A percentile compares a stretch with the other conserved stretches of the same genome.
Conservation (phyloP, 108 stramenopile species). For the Parmales sp. region DNA sequence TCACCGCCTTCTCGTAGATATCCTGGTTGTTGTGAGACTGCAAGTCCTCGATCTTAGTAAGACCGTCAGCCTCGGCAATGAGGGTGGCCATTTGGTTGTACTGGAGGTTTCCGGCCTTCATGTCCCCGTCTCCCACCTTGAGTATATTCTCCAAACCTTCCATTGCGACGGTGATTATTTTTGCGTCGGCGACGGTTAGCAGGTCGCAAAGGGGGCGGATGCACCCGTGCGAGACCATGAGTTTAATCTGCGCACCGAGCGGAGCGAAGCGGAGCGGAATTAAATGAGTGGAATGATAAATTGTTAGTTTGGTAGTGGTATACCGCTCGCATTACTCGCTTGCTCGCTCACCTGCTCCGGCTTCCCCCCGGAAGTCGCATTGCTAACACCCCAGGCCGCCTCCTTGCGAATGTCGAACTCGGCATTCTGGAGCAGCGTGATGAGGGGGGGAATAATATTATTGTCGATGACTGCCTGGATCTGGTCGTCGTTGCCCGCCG, state of each 20-base stretch:
- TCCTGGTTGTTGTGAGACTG: constrained; percentile 88
- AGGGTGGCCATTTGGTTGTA: constrained; percentile 84
- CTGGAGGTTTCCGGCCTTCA: constrained; percentile 47
- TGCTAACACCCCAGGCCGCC: constrained; percentile 96
- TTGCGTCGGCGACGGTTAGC: constrained; percentile 76
- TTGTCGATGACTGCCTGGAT: constrained; percentile 91
- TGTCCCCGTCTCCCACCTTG: constrained; percentile 85
- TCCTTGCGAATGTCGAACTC: constrained; percentile 98
- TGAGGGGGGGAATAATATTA: constrained; percentile 88
- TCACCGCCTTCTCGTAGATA: constrained; percentile 80
- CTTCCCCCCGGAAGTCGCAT: constrained; percentile 94
- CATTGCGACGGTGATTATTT: constrained; percentile 92
- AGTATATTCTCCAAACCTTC: constrained; percentile 97
- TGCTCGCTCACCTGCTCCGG: no score
- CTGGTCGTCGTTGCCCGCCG: constrained; percentile 95
- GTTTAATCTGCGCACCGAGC: constrained; percentile 76
- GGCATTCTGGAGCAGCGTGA: constrained; percentile 79
- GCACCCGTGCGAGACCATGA: constrained; percentile 85
- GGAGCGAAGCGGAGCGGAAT: no score
- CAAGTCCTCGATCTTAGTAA: constrained; percentile 83
- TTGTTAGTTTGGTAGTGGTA: no score
- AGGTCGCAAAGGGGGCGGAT: constrained; percentile 87
- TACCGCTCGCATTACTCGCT: no score
- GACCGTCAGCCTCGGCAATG: constrained; percentile 85
- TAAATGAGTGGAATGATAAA: no score